Base-by-base conservation (phyloP, 83 land plant species). In the Diphasiastrum complanatum region DNA sequence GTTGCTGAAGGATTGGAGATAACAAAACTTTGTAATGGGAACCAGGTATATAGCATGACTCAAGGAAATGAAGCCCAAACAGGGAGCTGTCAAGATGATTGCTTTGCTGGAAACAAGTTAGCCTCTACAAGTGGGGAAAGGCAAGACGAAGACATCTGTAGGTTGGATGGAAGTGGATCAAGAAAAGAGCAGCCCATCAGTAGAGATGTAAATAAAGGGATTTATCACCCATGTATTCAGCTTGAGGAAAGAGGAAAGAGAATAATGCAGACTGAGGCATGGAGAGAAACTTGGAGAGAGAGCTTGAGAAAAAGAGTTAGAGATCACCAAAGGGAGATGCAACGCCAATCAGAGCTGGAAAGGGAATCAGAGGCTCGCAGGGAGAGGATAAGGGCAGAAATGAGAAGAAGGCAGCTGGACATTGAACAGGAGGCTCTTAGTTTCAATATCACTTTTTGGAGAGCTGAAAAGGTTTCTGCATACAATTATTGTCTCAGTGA, bases 391-490 rank as follows among this genome's bases (percentile, higher is more conserved):
- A 20, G 46, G 18, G 51, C 50, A 35, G 75, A 38, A 10, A 61
- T 49, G 27, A 53, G 52, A 10, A 60, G 50, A 31, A 60, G 75
- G 26, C 69, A 76, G 45, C 51, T n/a, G 1, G 71, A 48, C 10
- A 66, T 71, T 50, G 76, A 71, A 41, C 59, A 45, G 58, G 76
- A 71, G 43, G 66, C 66, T 33, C 71, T 76, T 10, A 61, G 68
- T 18, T 76, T 76, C 54, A 75, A 76, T 33, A 73, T 65, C 31
- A 72, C 76, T 11, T 76, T 76, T 46, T 76, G 79, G 75, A 76
- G 71, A 57, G 70, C 55, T 4, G 79, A 76, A 23, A 63, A 66
- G 56, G 58, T 76, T 2, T 31, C 46, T 16, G 45, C 76, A 16
- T 29, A 57, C 32, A 37, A 54, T 2, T 76, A 76, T 52, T 33